A percentile compares a stretch with the other conserved stretches of the same genome.
Conservation (phyloP, 2,329 filamentous ascomycete genomes). For the Cordyceps farinosa region DNA sequence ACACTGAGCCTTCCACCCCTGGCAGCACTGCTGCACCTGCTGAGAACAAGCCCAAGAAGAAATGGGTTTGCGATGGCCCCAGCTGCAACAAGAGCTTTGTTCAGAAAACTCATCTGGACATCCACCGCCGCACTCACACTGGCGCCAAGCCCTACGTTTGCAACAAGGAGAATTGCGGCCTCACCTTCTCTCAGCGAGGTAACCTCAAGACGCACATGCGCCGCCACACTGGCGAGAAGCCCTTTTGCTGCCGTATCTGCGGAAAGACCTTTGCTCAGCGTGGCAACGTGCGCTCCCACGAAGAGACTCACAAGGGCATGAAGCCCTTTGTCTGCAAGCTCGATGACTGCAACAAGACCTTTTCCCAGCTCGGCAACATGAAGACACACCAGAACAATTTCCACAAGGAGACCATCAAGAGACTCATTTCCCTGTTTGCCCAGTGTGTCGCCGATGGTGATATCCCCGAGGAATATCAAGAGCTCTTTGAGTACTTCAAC, state of each 20-base stretch:
- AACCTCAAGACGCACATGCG: slow-evolving; percentile 91
- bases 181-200: slow-evolving; percentile 82
- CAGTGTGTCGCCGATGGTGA: slow-evolving; percentile 53
- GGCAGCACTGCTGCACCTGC: slow-evolving; percentile 26
- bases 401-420: slow-evolving; percentile 69
- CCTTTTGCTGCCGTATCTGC: slow-evolving; percentile 75
- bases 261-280: slow-evolving; percentile 80
- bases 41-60: slow-evolving; percentile 44
- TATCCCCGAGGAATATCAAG: slow-evolving; percentile 64
- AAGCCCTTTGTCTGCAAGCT: slow-evolving; percentile 81
- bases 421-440: slow-evolving; percentile 68
- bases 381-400: slow-evolving; percentile 98
- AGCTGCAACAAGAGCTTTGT: slow-evolving; percentile 79
- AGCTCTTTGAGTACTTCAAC: slow-evolving; percentile 80
- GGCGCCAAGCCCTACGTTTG: slow-evolving; percentile 84
- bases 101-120: slow-evolving; percentile 90
- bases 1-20: slow-evolving; percentile 30
- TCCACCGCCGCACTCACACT: slow-evolving; percentile 83
- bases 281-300: slow-evolving; percentile 80
- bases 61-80: slow-evolving; percentile 69
- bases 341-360: slow-evolving; percentile 80
- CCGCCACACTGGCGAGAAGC: slow-evolving; percentile 82
- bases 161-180: slow-evolving; percentile 67
- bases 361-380: slow-evolving; percentile 86
- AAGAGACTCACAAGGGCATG: slow-evolving; percentile 70